A percentile compares a stretch with the other conserved stretches of the same genome.
Evolutionary conservation across 306 rosid genomes (phyloP).

Genomic region (Fragaria iinumae): DNA sequence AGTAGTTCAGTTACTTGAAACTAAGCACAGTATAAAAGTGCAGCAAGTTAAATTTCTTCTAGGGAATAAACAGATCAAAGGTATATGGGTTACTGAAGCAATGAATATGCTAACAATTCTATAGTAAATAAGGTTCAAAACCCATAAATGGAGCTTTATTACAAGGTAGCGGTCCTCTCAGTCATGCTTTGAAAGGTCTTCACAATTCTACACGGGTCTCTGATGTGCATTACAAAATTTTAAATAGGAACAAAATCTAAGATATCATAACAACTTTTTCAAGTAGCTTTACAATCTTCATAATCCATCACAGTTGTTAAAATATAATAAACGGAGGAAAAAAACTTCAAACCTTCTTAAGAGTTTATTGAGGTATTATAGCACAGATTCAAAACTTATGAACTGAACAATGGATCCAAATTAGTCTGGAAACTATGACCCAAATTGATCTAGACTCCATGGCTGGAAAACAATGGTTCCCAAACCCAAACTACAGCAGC

Average conservation of each 20-base stretch:
- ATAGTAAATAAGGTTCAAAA: neutral
- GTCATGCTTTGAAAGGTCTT: neutral
- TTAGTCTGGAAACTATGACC: neutral
- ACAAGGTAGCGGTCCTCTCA: neutral
- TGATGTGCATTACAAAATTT: neutral
- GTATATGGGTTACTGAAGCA: neutral
- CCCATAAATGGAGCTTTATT: neutral
- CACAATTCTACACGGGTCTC: neutral
- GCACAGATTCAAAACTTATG: neutral
- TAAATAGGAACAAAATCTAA: neutral
- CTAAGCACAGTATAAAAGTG: neutral
- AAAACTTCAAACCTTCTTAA: neutral
- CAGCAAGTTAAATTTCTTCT: neutral
- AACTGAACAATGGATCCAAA: neutral
- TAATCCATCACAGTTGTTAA: neutral
- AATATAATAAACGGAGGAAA: neutral
- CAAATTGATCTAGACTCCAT: neutral
- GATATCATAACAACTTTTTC: neutral
- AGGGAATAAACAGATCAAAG: neutral
- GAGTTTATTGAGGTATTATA: neutral
- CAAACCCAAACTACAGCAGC: neutral
- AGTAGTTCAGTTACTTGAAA: neutral
- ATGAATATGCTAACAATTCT: neutral
- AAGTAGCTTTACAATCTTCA: neutral
- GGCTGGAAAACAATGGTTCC: neutral